Base-by-base conservation (phyloP, 2,329 filamentous ascomycete genomes). In the Monosporascus sp. region DNA sequence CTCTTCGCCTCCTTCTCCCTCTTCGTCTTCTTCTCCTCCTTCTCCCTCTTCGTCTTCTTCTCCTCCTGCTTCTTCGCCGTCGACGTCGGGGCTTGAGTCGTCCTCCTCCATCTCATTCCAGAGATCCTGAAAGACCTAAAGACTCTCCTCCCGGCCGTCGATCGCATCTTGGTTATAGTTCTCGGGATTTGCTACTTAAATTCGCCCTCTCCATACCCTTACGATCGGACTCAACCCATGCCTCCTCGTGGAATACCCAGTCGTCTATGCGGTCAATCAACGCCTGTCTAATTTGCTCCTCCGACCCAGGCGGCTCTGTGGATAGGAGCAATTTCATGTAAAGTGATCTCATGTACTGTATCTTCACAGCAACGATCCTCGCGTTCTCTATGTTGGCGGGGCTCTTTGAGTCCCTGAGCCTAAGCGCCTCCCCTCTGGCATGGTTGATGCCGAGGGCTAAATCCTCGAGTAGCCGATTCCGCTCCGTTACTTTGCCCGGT, bases 181-280 rank as follows among this genome's bases (percentile, higher is more conserved):
- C 8, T 31, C 27, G 27, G 8, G 27, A 31, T 31, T 31, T 31
- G 3, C 27, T 18, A 18, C 17, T 39, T 17, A 39, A 17, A 18
- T 18, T 39, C 6, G 17, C 6, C 37, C 6, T 1, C 7, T 24
- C 35, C 14, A 31, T 22, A 9, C 37, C 3, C 44, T 20, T 53
- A 3, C 14, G 8, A 22, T 59, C 55, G 8, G 18, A 39, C 7
- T 22, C 45, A 11, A 45, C 53, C 57, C 55, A 60, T 1, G 39
- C 18, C 7, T 22, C 7, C 37, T 60, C 58, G 53, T 49, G 38
- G 3, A 50, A 3, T 5, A 52, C 43, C 58, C 57, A 60, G 53
- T 60, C 57, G 3, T 52, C 48, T 14, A 60, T 43, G 8, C 58
- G 58, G 6, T 44, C 53, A 1, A 22, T 24, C 3, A 59, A n/a